phyloP scores from a whole-genome alignment of 208 protist genomes.

The Wallacemonas sp. region DNA sequence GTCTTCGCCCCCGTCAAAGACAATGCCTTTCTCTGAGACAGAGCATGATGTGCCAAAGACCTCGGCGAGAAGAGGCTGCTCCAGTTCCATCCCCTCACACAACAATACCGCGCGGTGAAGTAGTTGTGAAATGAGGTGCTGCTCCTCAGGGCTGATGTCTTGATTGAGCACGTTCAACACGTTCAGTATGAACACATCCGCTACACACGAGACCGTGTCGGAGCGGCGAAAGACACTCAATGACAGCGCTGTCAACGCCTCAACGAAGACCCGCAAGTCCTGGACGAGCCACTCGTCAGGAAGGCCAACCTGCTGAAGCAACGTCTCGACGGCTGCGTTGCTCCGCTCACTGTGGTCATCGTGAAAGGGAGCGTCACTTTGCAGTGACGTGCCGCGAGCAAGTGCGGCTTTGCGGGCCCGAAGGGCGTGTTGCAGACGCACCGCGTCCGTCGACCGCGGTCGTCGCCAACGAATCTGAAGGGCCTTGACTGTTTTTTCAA shows the following conservation, averaged over 20 bases:
- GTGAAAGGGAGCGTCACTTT: background rate
- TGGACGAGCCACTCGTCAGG: background rate
- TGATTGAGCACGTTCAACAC: conserved; percentile 2
- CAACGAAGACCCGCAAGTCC: conserved; percentile 27
- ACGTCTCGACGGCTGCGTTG: background rate
- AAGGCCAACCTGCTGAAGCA: background rate
- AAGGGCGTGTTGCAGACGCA: too few species aligned
- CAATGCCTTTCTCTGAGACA: conserved; percentile 30
- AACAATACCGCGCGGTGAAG: conserved; percentile 59
- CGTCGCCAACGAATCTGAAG: background rate
- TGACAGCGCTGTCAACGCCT: conserved; percentile 36
- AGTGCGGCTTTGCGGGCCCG: too few species aligned
- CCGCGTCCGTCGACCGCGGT: background rate
- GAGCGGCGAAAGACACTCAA: conserved; percentile 38
- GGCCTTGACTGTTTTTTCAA: conserved; percentile 17
- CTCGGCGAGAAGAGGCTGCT: conserved; percentile 53
- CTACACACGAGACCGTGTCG: conserved; percentile 37
- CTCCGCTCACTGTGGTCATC: background rate
- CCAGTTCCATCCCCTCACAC: conserved; percentile 66
- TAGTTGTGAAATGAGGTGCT: conserved; percentile 43
- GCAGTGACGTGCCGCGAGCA: too few species aligned
- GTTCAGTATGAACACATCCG: conserved; percentile 30
- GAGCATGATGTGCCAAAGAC: conserved; percentile 30
- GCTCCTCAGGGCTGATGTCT: background rate
- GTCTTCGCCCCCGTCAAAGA: conserved; percentile 61